Conservation (phyloP, 2,329 filamentous ascomycete genomes). For the Microdochium bolleyi region DNA sequence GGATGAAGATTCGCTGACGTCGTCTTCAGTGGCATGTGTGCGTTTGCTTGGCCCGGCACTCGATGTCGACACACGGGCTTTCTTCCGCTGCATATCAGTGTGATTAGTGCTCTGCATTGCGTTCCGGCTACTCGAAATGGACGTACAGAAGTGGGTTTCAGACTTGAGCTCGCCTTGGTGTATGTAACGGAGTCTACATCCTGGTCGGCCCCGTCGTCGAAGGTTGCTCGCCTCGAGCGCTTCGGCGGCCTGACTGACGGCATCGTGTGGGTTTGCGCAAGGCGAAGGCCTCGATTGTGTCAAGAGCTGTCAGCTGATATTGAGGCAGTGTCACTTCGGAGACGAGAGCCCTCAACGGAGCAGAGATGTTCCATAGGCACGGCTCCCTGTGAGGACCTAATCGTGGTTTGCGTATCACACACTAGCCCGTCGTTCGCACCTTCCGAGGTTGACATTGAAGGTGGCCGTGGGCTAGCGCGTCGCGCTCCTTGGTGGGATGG, state of each 20-base stretch:
- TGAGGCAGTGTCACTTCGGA: no score
- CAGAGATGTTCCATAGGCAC: no score
- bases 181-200: slow-evolving; percentile 25
- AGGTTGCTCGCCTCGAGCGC: slow-evolving; percentile 28
- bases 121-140: background rate
- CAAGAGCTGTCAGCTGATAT: no score
- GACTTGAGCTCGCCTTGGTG: slow-evolving; percentile 30
- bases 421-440: no score
- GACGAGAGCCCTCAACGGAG: no score
- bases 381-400: no score
- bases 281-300: background rate
- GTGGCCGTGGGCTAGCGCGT: background rate
- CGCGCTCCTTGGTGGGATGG: background rate
- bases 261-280: slow-evolving; percentile 9
- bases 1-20: slow-evolving; percentile 10
- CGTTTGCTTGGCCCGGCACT: slow-evolving; percentile 10
- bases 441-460: no score
- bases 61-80: slow-evolving; percentile 22
- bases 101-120: background rate
- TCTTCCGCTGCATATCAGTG: slow-evolving; percentile 24
- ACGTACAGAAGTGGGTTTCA: slow-evolving; percentile 30
- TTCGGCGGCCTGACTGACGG: slow-evolving; percentile 24
- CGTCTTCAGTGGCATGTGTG: slow-evolving; percentile 8
- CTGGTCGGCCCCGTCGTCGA: slow-evolving; percentile 21
- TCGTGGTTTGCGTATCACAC: no score